Evolutionary conservation across 225 moss, liverwort and hornwort genomes (phyloP).

Genomic region (Neckera pumila): DNA sequence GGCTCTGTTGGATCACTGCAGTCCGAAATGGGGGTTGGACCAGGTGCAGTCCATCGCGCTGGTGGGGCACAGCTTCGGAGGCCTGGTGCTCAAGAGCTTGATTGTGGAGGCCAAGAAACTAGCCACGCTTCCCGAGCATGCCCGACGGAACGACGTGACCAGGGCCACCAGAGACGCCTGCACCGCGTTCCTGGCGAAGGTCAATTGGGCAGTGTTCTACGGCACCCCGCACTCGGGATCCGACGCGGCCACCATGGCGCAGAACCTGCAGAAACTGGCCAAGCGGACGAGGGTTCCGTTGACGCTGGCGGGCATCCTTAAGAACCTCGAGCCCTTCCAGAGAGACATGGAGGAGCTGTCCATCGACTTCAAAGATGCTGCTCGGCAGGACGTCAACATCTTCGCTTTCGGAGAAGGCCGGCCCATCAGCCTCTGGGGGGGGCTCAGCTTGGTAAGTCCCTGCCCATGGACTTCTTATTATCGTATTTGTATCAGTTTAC

Average conservation of each 20-base stretch:
- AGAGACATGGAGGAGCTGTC: slow-evolving; percentile 4
- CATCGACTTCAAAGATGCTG: background rate
- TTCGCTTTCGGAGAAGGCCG: slow-evolving; percentile 7
- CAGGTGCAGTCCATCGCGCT: background rate
- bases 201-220: background rate
- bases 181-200: background rate
- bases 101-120: slow-evolving; percentile 10
- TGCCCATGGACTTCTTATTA: background rate
- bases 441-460: background rate
- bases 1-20: background rate
- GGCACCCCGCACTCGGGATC: background rate
- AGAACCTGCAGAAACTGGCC: background rate
- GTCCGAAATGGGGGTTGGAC: background rate
- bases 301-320: background rate
- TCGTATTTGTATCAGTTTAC: background rate
- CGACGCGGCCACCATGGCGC: background rate
- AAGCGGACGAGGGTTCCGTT: background rate
- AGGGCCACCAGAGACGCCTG: background rate
- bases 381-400: background rate
- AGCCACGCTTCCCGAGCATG: background rate
- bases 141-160: background rate
- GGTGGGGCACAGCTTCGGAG: slow-evolving; percentile 17
- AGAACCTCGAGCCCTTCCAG: background rate
- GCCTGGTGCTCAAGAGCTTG: slow-evolving; percentile 16
- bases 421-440: background rate